Evolutionary conservation across 805 yeast species (phyloP), one percentile per base, ranked within the genome.

Genomic region (Kuraishia cidri): DNA sequence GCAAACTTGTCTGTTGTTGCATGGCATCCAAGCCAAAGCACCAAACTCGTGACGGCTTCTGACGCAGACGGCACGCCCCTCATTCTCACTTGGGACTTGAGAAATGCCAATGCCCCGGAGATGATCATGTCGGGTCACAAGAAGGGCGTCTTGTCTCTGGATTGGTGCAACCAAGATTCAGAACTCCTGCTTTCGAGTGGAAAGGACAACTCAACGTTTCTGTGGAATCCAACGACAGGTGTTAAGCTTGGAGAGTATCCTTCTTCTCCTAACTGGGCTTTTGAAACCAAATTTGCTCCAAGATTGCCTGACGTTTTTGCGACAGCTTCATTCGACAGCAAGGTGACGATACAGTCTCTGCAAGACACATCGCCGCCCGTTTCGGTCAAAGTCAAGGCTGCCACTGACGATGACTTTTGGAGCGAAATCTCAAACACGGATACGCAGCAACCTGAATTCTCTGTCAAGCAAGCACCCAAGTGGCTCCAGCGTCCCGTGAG

Each of bases 21-120:
- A 37, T 92, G 99, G 99, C 97, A 92, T 56, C 98, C 99, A 36
- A 60, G 70, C 28, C 79, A 79, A 58, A 75, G 90, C 37, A 90
- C 97, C 11, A 80, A 75, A 52, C 71, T 92, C 37, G 76, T 83
- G 18, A 90, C 97, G 17, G 95, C 95, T 18, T 78, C 92, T 19
- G 87, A 80, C 38, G 72, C 75, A 37, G 97, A 88, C 55, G 63
- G 69, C 14, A 73, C 75, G 32, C 95, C 98, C 9, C 69, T 82
- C 21, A 76, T 92, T 34, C 60, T 86, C 42, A 66, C 90, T 11
- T 92, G 98, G 98, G 97, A 92, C 62, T 69, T 92, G 51, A 75
- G 97, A 57, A 90, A 92, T 53, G 77, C 95, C 19, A 80, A 82
- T 48, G 85, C 81, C n/a, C 99, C 99, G 6, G 87, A 85, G 50